Evolutionary conservation across 1,139 yeast genomes (phyloP), one percentile per base, ranked within the genome.

Genomic region (Pichia kudriavzevii): DNA sequence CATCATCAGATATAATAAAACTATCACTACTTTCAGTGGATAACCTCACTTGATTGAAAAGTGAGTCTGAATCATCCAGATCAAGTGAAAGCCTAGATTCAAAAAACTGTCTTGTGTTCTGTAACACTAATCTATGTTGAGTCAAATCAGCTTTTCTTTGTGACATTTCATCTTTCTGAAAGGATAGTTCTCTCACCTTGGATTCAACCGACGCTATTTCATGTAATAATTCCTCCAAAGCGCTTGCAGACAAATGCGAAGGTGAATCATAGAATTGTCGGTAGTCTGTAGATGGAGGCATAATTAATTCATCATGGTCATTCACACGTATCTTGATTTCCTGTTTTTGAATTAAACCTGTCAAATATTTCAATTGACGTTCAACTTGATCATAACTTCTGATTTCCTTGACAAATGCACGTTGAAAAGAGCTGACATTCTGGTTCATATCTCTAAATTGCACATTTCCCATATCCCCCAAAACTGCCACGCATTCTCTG

Each of bases 361-460:
- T 50, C 28, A 61, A 45, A 39, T 51, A 64, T 29, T 72, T 56
- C 32, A 71, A 64, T 50, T 76, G 83, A 42, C 85, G 69, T 54
- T 77, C 73, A 3, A 73, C 68, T 43, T 75, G 73, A 49, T 78
- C 87, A 33, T 76, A 58, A 31, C 71, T 66, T 45, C 95, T 71
- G 39, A 87, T 73, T 50, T 91, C 97, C 48, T 70, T 71, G 34
- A 91, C 84, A 55, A 81, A 91, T 1, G 94, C 74, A 45, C 97
- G 69, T 59, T 88, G 96, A 60, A 91, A 93, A 4, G 87, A 68
- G 40, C 81, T 79, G 36, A 83, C 72, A 49, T 72, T 74, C 32
- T 79, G 66, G 59, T 91, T 91, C 59, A 91, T 67, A 59, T 91
- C 97, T 41, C 95, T 71, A 59, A 93, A 87, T 55, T 93, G 97